Evolutionary conservation across 2,329 filamentous ascomycete species (phyloP), one percentile per base, ranked within the genome.

Genomic region (Curvularia verruculosa): DNA sequence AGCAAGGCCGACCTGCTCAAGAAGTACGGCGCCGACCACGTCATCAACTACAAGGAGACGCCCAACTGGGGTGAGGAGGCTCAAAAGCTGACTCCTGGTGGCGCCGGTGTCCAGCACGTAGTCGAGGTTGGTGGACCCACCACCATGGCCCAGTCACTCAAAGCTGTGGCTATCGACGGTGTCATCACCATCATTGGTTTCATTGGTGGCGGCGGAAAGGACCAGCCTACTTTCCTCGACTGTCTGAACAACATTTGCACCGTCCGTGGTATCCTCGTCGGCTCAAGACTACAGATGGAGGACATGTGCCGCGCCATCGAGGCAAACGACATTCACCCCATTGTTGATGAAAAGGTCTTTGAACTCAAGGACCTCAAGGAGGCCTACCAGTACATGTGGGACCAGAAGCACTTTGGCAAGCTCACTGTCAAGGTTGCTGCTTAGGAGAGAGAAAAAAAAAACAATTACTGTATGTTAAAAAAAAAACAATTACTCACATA

Each of bases 61-160:
- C 56, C 74, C 0, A 78, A 81, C 63, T 87, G 85, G 84, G 84
- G 84, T 37, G 77, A 82, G 68, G 78, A 78, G 5, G 84, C 82
- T 0, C 80, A 80, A 60, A 76, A 74, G 48, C 70, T 85, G 5
- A 85, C 83, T 0, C 78, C 83, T 0, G 72, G 77, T 0, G 82
- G 82, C 15, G 67, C 65, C 1, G 88, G 88, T 12, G 83, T 88
- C 7, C 83, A 89, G 64, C 80, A 87, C 58, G 77, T 90, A 37
- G 67, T 89, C 37, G 88, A 91, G 65, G 83, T 89, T n/a, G 88
- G 85, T 12, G 88, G 88, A 0, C 79, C 84, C 0, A 81, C 79
- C n/a, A 89, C 87, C 0, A 80, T 90, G 61, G 65, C 76, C 1
- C 75, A 79, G 62, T 77, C 74, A 2, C 74, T 88, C 39, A 81